Evolutionary conservation across 1,284 basidiomycete genomes (phyloP).

Genomic region (Trichosporon ovoides): DNA sequence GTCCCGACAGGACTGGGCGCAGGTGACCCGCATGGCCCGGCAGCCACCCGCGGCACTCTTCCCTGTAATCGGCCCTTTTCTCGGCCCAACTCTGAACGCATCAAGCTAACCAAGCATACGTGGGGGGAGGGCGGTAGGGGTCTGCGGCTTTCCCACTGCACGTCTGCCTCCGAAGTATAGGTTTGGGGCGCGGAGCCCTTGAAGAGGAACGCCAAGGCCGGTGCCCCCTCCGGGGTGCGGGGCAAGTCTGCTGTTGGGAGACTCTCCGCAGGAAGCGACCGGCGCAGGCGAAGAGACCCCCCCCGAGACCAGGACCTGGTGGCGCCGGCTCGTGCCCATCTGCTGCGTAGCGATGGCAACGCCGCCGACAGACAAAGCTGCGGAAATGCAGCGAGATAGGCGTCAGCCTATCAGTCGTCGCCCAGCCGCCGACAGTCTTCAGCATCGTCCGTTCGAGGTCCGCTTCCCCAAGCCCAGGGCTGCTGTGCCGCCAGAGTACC

Average conservation of each 20-base stretch:
- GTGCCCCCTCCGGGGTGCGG: not conserved
- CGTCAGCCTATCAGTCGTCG: not conserved
- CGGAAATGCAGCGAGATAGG: constrained; percentile 1
- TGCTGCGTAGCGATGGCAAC: not conserved
- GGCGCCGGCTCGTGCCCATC: not conserved
- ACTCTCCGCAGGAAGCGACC: too few relatives aligned
- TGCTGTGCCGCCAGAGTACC: too few relatives aligned
- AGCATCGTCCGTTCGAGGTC: not conserved
- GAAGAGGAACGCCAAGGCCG: not conserved
- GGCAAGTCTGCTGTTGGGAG: not conserved
- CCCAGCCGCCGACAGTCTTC: not conserved
- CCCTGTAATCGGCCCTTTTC: not conserved
- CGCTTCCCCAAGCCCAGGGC: not conserved
- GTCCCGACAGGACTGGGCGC: not conserved
- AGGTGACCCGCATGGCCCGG: not conserved
- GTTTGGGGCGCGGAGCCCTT: not conserved
- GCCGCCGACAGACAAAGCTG: not conserved
- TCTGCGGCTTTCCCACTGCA: too few relatives aligned
- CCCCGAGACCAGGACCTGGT: not conserved
- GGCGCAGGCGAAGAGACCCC: not conserved
- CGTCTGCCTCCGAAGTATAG: too few relatives aligned
- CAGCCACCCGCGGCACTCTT: not conserved
- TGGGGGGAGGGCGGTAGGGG: too few relatives aligned
- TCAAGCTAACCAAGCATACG: too few relatives aligned
- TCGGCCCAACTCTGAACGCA: not conserved